Evolutionary conservation across 2,329 filamentous ascomycete species (phyloP).

Genomic region (Cryphonectria parasitica): DNA sequence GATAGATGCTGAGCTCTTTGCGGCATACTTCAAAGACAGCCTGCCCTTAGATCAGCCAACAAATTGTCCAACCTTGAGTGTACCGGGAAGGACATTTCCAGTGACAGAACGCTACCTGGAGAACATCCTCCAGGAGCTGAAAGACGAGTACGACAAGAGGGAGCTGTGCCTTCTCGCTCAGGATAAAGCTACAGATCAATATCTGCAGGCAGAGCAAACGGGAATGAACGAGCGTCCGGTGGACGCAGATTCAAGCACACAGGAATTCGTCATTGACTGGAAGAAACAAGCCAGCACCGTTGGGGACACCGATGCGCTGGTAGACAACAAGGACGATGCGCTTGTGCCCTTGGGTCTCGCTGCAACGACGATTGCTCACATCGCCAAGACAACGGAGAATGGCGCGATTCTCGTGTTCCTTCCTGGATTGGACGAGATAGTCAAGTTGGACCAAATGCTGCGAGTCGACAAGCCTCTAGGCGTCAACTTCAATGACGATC

Average conservation of each 20-base stretch:
- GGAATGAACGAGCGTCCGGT: background rate
- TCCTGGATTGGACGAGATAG: conserved; percentile 39
- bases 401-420: conserved; percentile 55
- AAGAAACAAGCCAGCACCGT: background rate
- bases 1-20: conserved; percentile 29
- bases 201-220: conserved; percentile 1
- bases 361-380: conserved; percentile 48
- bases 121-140: conserved; percentile 7
- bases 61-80: conserved; percentile 14
- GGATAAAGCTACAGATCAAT: background rate
- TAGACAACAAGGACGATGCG: conserved; percentile 3
- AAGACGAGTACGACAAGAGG: background rate
- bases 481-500: conserved; percentile 45
- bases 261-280: conserved; percentile 15
- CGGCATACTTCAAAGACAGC: conserved; percentile 20
- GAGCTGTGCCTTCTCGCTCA: background rate
- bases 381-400: conserved; percentile 45
- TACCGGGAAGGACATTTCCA: conserved; percentile 26
- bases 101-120: conserved; percentile 22
- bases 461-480: conserved; percentile 38
- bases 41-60: background rate
- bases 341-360: conserved; percentile 46
- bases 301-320: background rate
- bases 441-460: conserved; percentile 42
- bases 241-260: background rate